A percentile compares a stretch with the other conserved stretches of the same genome.
phyloP scores from a whole-genome alignment of 176 grass and related monocot species.

The Bothriochloa decipiens region DNA sequence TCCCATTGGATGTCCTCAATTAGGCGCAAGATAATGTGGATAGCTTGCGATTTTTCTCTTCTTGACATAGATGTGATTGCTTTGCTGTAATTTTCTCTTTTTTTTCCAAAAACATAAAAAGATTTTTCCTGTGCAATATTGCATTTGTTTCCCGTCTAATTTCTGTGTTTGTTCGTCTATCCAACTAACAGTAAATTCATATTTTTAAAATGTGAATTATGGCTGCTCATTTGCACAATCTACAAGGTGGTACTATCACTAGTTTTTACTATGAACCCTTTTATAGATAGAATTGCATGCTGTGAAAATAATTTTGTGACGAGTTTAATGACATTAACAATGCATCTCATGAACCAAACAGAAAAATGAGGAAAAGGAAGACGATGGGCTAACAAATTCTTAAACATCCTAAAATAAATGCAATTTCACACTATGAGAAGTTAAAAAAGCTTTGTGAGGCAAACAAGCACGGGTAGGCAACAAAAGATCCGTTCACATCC shows the following conservation, averaged over 20 bases:
- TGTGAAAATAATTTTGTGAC: neutral
- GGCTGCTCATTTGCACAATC: neutral
- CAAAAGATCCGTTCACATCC: neutral
- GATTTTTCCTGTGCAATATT: neutral
- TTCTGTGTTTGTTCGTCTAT: neutral
- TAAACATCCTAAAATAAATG: too few species aligned
- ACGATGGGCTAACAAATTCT: too few species aligned
- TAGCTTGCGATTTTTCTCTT: neutral
- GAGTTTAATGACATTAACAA: neutral
- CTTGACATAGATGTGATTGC: conserved; percentile 16
- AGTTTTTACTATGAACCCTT: too few species aligned
- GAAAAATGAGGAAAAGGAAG: too few species aligned
- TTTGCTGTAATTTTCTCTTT: neutral
- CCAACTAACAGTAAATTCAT: conserved; percentile 24
- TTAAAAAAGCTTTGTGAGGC: neutral
- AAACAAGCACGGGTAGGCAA: neutral
- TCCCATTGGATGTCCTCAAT: conserved; percentile 63
- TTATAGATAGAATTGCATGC: neutral
- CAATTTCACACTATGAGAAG: too few species aligned
- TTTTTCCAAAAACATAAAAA: neutral
- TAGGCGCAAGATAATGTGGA: conserved; percentile 55
- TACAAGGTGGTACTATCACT: neutral
- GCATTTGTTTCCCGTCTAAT: neutral
- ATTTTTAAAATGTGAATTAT: neutral
- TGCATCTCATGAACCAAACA: neutral